Base-by-base conservation (phyloP, 768 basidiomycete species). In the Rubroboletus satanas region DNA sequence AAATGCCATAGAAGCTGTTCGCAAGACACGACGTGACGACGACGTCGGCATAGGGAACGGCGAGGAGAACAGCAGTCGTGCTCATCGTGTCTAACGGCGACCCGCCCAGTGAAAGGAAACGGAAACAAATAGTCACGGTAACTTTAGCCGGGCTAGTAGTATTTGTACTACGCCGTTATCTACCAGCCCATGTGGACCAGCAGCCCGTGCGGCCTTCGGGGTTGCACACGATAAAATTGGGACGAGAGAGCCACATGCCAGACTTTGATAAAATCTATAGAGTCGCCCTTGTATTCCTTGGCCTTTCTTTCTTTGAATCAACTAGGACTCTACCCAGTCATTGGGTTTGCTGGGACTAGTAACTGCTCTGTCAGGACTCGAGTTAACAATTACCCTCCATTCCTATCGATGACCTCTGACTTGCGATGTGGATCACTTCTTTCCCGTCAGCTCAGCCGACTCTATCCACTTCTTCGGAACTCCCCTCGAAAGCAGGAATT, bases 381-480 rank as follows among this genome's bases (percentile, higher is more conserved):
- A 26, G 5, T 3, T 26, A 5, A 26, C 26, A 5, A 26, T 5
- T 3, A 26, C 26, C 26, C 26, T 26, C 26, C 26, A 26, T 21
- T 21, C 21, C 21, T 21, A 21, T 21, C 21, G 21, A 21, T 21
- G 21, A 21, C 21, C 21, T 21, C 21, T 21, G 21, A 2, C 21
- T 21, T 21, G 26, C 7, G 3, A 2, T 28, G 23, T 23, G 26
- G 8, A 4, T 31, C 29, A 58, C 67, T 84, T 84, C 72, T 83
- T 80, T 10, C 57, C 71, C 23, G 66, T 66, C 51, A 74, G 38
- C 56, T 82, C 84, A 2, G 65, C 66, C 2, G 77, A 71, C 64
- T 83, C 81, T 49, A 95, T 87, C 89, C 90, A 95, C 63, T 78
- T 79, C 74, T 87, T 89, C 28, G 92, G 90, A 32, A 95, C 80